These are phyloP conservation scores for Lonicera japonica DNA, from an alignment of 129 eudicot genomes.

Conservation along the genomic window DNA sequence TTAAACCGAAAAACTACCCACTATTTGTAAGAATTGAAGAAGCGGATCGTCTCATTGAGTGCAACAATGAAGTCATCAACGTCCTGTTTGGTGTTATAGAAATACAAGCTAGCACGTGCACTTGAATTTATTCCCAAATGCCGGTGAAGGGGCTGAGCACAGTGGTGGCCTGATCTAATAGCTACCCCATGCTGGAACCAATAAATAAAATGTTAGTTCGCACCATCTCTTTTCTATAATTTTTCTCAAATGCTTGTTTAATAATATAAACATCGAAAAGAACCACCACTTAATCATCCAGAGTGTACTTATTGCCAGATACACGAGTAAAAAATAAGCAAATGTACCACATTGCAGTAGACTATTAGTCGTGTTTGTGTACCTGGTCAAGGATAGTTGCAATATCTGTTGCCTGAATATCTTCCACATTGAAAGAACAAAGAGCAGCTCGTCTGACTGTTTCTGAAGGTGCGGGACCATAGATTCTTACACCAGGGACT, in stretches of 20 bases:
- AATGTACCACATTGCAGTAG: not conserved
- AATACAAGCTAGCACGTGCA: constrained; percentile 92
- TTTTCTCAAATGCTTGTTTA: not conserved
- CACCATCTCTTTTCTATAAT: not conserved
- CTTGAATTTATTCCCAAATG: constrained; percentile 79
- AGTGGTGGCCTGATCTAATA: constrained; percentile 98
- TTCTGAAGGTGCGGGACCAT: constrained; percentile 87
- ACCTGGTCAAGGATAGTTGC: constrained; percentile 90
- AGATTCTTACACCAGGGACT: constrained; percentile 65
- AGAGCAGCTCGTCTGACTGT: constrained; percentile 72
- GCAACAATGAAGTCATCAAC: constrained; percentile 64
- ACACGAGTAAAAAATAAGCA: no score
- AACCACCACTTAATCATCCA: not conserved
- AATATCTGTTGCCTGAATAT: constrained; percentile 81
- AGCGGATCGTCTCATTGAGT: constrained; percentile 57
- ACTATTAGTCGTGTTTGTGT: not conserved
- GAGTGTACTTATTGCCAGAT: not conserved
- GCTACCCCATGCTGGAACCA: constrained; percentile 85
- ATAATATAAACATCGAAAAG: no score
- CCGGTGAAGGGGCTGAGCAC: constrained; percentile 99
- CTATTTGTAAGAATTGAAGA: constrained; percentile 75
- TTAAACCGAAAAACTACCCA: not conserved
- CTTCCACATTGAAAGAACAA: constrained; percentile 89
- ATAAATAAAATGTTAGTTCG: not conserved
- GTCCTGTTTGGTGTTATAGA: constrained; percentile 94